Conservation (phyloP, 148 eudicot genomes). For the Rhododendron mucronatum region DNA sequence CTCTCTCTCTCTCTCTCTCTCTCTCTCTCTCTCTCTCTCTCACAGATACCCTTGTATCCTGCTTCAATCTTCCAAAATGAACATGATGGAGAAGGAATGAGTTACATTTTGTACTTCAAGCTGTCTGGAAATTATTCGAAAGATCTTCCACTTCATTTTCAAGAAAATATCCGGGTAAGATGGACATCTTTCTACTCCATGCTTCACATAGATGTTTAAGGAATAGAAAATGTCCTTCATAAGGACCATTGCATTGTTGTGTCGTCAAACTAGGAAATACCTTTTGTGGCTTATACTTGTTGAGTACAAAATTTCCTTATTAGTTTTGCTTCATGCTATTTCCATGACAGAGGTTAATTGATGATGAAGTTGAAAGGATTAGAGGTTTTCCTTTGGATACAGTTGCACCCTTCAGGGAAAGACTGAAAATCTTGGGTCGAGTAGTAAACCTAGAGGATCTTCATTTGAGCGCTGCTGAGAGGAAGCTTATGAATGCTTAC, state of each 20-base stretch:
- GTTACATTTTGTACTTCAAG: slow-evolving; percentile 72
- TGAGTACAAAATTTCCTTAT: not conserved
- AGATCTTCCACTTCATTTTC: slow-evolving; percentile 72
- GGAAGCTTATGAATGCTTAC: slow-evolving; percentile 78
- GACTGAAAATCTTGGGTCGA: slow-evolving; percentile 84
- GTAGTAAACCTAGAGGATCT: slow-evolving; percentile 69
- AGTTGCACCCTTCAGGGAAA: slow-evolving; percentile 62
- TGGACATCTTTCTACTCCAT: not conserved
- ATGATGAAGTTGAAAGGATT: slow-evolving; percentile 72
- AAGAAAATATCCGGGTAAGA: slow-evolving; percentile 75
- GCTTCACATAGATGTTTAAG: not conserved
- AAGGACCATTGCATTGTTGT: not conserved
- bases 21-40: not conserved
- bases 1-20: too few species aligned
- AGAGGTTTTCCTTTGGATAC: slow-evolving; percentile 67
- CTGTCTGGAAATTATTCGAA: slow-evolving; percentile 67
- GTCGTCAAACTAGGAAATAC: not conserved
- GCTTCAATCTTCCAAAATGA: slow-evolving; percentile 75
- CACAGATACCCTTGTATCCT: slow-evolving; percentile 80
- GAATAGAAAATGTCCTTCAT: not conserved
- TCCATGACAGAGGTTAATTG: slow-evolving; percentile 57
- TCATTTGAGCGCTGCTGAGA: slow-evolving; percentile 60
- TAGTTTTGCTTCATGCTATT: not conserved
- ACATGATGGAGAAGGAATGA: slow-evolving; percentile 84
- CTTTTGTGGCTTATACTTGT: not conserved